Percentiles rank a stretch among this genome's conserved stretches.
phyloP scores from a whole-genome alignment of 2,329 filamentous ascomycete species.

The Aspergillus brasiliensis region DNA sequence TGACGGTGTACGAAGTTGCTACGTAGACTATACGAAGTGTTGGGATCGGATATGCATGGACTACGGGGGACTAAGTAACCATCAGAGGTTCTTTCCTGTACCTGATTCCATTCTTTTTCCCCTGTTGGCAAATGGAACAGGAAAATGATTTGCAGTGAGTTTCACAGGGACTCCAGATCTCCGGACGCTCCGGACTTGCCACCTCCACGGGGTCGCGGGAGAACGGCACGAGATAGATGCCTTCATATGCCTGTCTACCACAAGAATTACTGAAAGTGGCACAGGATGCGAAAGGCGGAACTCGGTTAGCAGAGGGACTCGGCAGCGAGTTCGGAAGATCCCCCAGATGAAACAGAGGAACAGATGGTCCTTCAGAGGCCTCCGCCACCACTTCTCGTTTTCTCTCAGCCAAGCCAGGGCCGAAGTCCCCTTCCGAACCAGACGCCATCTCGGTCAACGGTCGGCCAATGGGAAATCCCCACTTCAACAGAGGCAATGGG shows the following conservation, averaged over 20 bases:
- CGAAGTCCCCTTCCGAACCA: conserved; percentile 25
- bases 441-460: conserved; percentile 15
- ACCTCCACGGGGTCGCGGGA: conserved; percentile 1
- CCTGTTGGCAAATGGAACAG: neutral
- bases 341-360: conserved; percentile 17
- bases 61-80: neutral
- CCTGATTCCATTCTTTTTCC: neutral
- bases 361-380: neutral
- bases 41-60: neutral
- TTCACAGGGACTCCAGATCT: neutral
- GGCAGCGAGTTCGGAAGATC: conserved; percentile 29
- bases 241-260: neutral
- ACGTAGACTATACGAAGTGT: neutral
- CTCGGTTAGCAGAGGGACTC: conserved; percentile 25
- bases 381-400: conserved; percentile 15
- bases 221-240: neutral
- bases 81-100: neutral
- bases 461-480: conserved; percentile 14
- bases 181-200: neutral
- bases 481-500: conserved; percentile 9
- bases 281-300: conserved; percentile 23
- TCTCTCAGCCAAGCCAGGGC: conserved; percentile 14
- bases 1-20: neutral
- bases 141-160: neutral
- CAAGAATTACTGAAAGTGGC: neutral